Evolutionary conservation across 257 asterid species (phyloP).

Genomic region (Ilex aquifolium): DNA sequence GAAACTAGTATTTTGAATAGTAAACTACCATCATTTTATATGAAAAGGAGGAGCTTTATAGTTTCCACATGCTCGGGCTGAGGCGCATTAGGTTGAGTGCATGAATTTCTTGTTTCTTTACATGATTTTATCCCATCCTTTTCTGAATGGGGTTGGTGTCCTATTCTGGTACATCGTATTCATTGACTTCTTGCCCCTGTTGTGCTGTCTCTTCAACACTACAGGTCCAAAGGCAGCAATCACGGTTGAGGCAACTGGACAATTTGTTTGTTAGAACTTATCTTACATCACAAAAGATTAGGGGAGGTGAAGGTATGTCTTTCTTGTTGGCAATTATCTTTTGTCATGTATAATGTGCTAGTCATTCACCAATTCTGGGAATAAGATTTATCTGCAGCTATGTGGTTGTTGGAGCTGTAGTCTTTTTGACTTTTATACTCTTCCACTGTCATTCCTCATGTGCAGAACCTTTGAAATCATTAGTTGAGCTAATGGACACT

Average conservation of each 20-base stretch:
- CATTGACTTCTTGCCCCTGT: neutral
- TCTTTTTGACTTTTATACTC: no score
- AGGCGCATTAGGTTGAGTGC: neutral
- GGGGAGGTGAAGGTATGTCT: constrained; percentile 44
- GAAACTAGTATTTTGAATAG: no score
- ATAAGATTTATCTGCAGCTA: neutral
- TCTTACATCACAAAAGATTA: constrained; percentile 31
- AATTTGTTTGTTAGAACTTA: constrained; percentile 34
- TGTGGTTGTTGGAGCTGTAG: no score
- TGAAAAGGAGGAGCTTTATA: no score
- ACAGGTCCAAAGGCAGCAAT: constrained; percentile 61
- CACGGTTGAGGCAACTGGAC: constrained; percentile 58
- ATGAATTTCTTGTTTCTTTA: neutral
- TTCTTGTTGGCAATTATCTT: neutral
- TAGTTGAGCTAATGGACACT: neutral
- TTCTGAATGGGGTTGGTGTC: no score
- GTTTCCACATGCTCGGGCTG: no score
- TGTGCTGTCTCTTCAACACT: constrained; percentile 3
- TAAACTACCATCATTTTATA: no score
- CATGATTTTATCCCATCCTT: no score
- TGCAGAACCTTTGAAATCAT: no score
- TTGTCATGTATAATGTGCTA: constrained; percentile 1
- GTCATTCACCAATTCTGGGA: neutral
- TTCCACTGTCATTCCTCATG: no score
- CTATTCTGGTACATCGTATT: constrained; percentile 1